These are phyloP conservation scores for Gossypium rotundifolium DNA, from an alignment of 345 rosid species.

Conservation along the genomic window DNA sequence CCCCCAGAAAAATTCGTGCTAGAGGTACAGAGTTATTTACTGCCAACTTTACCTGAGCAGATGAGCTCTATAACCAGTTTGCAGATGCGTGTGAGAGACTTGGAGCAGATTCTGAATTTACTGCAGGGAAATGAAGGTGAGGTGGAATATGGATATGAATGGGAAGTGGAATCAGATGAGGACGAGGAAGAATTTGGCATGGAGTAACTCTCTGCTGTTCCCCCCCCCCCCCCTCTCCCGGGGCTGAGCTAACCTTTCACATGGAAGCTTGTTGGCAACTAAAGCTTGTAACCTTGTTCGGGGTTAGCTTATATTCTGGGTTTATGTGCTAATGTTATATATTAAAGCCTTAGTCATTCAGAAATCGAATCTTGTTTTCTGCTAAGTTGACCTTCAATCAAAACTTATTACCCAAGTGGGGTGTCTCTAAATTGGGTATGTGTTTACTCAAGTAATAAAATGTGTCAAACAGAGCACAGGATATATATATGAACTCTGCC, in stretches of 20 bases:
- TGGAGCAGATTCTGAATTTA: background rate
- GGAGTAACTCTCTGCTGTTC: too few relatives aligned
- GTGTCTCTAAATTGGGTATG: too few relatives aligned
- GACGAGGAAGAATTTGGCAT: too few relatives aligned
- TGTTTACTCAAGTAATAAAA: too few relatives aligned
- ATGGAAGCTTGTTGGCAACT: too few relatives aligned
- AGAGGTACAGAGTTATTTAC: conserved; percentile 36
- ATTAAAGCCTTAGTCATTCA: too few relatives aligned
- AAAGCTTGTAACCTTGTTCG: too few relatives aligned
- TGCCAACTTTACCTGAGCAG: conserved; percentile 21
- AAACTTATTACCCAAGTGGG: too few relatives aligned
- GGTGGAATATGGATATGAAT: conserved; percentile 28
- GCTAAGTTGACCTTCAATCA: background rate
- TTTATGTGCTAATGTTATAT: too few relatives aligned
- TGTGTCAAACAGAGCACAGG: background rate
- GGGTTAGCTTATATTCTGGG: too few relatives aligned
- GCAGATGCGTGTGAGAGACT: conserved; percentile 14
- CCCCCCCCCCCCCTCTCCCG: too few relatives aligned
- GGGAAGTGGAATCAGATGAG: conserved; percentile 21
- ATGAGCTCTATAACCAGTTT: conserved; percentile 6
- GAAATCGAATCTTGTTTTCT: background rate
- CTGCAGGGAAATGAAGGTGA: conserved; percentile 23
- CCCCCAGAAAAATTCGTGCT: conserved; percentile 48
- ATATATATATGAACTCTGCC: background rate
- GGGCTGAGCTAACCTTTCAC: too few relatives aligned